phyloP scores from a whole-genome alignment of 768 basidiomycete species.

The Mycena rebaudengoi region DNA sequence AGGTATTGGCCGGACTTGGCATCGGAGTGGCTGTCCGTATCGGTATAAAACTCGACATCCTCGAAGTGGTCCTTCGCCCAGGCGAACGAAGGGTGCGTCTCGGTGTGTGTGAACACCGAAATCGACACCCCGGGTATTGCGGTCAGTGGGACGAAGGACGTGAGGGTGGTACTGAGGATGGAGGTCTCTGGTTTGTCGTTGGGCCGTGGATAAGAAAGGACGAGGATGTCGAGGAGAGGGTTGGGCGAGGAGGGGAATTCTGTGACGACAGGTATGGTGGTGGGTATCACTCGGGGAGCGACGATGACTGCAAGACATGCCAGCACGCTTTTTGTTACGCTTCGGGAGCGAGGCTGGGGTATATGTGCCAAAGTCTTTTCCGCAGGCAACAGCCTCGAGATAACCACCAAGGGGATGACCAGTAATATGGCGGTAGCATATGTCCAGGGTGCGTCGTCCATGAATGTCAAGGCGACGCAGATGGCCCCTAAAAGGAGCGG shows the following conservation, averaged over 20 bases:
- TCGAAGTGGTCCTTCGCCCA: constrained; percentile 34
- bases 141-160: constrained; percentile 45
- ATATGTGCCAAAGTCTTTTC: not conserved
- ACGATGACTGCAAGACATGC: constrained; percentile 23
- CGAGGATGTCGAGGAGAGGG: constrained; percentile 49
- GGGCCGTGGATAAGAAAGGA: constrained; percentile 50
- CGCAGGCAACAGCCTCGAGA: constrained; percentile 13
- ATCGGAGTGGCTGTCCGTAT: constrained; percentile 41
- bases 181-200: constrained; percentile 36
- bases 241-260: constrained; percentile 28
- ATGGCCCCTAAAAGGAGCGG: constrained; percentile 16
- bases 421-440: constrained; percentile 40
- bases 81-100: constrained; percentile 41
- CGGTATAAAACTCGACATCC: constrained; percentile 37
- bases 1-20: constrained; percentile 44
- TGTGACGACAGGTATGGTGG: constrained; percentile 22
- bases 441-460: constrained; percentile 51
- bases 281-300: not conserved
- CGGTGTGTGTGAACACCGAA: constrained; percentile 50
- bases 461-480: constrained; percentile 28
- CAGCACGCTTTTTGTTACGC: constrained; percentile 24
- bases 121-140: constrained; percentile 33
- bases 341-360: constrained; percentile 4
- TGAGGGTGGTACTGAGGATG: constrained; percentile 46
- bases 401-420: constrained; percentile 31